A percentile compares a stretch with the other conserved stretches of the same genome.
These are phyloP conservation scores for Meyerozyma guilliermondii DNA, from an alignment of 1,139 yeast genomes.

Conservation along the genomic window DNA sequence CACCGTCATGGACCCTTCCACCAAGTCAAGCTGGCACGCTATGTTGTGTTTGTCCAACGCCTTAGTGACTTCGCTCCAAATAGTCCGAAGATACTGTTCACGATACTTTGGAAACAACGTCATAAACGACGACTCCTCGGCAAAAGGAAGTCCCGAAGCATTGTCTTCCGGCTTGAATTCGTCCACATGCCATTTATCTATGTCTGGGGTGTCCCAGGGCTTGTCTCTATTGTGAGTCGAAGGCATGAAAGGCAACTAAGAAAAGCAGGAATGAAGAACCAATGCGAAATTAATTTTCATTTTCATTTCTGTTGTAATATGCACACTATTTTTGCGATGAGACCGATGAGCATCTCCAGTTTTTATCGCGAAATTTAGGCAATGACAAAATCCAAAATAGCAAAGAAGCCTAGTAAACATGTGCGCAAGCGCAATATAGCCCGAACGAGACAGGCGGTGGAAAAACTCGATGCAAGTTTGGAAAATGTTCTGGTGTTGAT, in stretches of 20 bases:
- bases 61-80: constrained; percentile 92
- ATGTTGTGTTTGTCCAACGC: constrained; percentile 69
- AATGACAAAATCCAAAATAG: constrained; percentile 1
- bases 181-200: constrained; percentile 89
- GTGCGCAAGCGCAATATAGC: constrained; percentile 10
- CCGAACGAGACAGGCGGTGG: constrained; percentile 21
- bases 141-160: constrained; percentile 76
- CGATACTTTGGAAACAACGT: constrained; percentile 95
- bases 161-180: constrained; percentile 90
- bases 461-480: constrained; percentile 37
- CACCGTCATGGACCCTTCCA: constrained; percentile 97
- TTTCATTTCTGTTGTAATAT: not conserved
- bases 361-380: not conserved
- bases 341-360: constrained; percentile 1
- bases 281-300: not conserved
- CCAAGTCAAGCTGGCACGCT: constrained; percentile 79
- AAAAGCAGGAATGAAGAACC: not conserved
- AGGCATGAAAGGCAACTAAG: no score
- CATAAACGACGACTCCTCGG: constrained; percentile 93
- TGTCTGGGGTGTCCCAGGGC: constrained; percentile 97
- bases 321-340: constrained; percentile 3
- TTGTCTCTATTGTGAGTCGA: constrained; percentile 91
- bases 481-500: constrained; percentile 32
- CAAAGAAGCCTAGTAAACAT: constrained; percentile 2
- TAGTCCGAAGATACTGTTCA: constrained; percentile 79